Percentiles rank a stretch among this genome's conserved stretches.
Conservation (phyloP, 306 rosid genomes). For the Dalbergia cultrata region DNA sequence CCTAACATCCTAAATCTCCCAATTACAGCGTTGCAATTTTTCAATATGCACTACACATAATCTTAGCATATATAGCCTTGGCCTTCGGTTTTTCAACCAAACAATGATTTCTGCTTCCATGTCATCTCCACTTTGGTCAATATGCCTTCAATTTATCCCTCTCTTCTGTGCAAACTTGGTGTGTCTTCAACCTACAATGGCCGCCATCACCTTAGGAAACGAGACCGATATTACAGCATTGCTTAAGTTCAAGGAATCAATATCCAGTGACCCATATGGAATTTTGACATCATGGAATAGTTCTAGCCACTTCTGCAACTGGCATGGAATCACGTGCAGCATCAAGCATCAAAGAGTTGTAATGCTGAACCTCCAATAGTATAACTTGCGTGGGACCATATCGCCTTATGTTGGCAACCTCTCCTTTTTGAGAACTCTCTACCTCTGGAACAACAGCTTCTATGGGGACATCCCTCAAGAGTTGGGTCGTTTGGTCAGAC, state of each 20-base stretch:
- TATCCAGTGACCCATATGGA: too few species aligned
- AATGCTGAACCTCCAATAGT: not conserved
- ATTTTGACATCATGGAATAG: too few species aligned
- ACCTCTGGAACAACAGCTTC: not conserved
- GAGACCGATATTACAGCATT: conserved; percentile 15
- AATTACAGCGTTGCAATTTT: too few species aligned
- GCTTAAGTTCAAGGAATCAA: too few species aligned
- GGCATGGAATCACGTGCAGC: not conserved
- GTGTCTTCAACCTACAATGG: not conserved
- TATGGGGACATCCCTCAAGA: not conserved
- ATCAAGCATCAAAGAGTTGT: conserved; percentile 28
- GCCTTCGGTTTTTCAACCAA: too few species aligned
- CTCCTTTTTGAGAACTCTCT: not conserved
- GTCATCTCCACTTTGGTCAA: not conserved
- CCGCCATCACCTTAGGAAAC: not conserved
- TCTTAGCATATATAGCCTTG: too few species aligned
- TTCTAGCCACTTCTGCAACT: too few species aligned
- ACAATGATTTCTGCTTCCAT: too few species aligned
- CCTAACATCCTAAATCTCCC: too few species aligned
- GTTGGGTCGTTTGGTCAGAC: not conserved
- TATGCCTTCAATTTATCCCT: not conserved
- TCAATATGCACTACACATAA: too few species aligned
- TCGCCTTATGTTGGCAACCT: too few species aligned
- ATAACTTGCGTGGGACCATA: not conserved
- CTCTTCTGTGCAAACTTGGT: not conserved